Evolutionary conservation across 352 stramenopile species (phyloP), one percentile per base, ranked within the genome.

Genomic region (Phytophthora colocasiae): DNA sequence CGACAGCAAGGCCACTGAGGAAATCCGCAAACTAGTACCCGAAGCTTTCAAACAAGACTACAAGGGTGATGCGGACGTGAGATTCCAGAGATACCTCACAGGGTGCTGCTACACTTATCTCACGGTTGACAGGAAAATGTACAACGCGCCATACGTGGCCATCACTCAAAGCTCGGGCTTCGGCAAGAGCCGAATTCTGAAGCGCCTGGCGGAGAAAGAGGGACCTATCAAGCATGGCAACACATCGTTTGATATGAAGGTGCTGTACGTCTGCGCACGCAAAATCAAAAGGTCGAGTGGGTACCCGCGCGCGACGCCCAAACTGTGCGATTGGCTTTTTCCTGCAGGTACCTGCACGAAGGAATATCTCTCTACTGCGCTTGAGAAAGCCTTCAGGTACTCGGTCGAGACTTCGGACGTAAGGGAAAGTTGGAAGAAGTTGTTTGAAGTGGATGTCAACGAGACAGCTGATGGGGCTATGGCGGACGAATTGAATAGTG

Each of bases 141-240:
- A 51, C 40, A 26, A 6, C 1, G 27, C 26, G 9, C 53, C 53
- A 6, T 60, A 38, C 5, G n/a, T 45, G 3, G 26, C 29, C 5
- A 19, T 60, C 17, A 43, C 32, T 19, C 53, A 60, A 17, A 60
- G 53, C 53, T 60, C 53, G 53, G 53, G 40, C 10, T 60, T 60
- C 6, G 53, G 53, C 17, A 60, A 60, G 53, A 60, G 40, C 12
- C 40, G 40, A 3, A 15, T 60, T 7, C 27, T 60, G 31, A 10
- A 27, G 0, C 6, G 32, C n/a, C 14, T 52, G 19, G 41, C 53
- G 2, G 19, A 48, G 6, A 9, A 17, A 7, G 9, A 9, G 12
- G 8, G 31, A 0, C 3, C 29, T 34, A 34, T 11, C 8, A 2
- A 43, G 14, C 14, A 12, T 6, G 34, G 26, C 3, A 22, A 2